Conservation (phyloP, 2,329 filamentous ascomycete genomes). For the Chaetomium globosum region DNA sequence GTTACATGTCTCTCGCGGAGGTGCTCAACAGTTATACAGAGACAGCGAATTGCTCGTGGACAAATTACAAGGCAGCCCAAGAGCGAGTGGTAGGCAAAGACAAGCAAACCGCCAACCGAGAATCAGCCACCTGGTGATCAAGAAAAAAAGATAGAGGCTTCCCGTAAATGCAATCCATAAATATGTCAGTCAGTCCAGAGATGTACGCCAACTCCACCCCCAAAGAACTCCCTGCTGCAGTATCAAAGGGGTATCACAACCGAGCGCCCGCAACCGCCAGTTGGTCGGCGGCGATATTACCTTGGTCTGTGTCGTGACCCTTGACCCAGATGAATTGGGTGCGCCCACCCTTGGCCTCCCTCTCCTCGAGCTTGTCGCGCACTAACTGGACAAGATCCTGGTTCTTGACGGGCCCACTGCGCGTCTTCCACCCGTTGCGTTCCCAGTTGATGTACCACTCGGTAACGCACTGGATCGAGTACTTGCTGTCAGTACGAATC, state of each 20-base stretch:
- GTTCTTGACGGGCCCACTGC: conserved; percentile 76
- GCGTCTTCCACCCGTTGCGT: conserved; percentile 75
- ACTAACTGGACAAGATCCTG: conserved; percentile 78
- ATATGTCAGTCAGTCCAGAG: background rate
- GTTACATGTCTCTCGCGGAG: background rate
- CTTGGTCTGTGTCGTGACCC: conserved; percentile 71
- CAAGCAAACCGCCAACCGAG: background rate
- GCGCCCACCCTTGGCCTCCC: conserved; percentile 59
- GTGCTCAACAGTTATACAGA: background rate
- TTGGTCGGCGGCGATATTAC: conserved; percentile 79
- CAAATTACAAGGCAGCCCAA: background rate
- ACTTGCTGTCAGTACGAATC: conserved; percentile 87
- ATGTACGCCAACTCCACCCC: background rate
- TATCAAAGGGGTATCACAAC: conserved; percentile 24
- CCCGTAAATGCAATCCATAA: conserved; percentile 9
- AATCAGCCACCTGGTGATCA: background rate
- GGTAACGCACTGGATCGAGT: conserved; percentile 86
- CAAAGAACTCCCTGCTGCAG: background rate
- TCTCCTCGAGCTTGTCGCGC: conserved; percentile 69
- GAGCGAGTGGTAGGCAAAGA: background rate
- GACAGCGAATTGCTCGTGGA: background rate
- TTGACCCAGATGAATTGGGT: conserved; percentile 88
- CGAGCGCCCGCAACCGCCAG: conserved; percentile 61
- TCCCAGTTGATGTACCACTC: conserved; percentile 81
- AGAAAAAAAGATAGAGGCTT: background rate